Base-by-base conservation (phyloP, 1,139 yeast genomes). In the Geotrichum australiense region DNA sequence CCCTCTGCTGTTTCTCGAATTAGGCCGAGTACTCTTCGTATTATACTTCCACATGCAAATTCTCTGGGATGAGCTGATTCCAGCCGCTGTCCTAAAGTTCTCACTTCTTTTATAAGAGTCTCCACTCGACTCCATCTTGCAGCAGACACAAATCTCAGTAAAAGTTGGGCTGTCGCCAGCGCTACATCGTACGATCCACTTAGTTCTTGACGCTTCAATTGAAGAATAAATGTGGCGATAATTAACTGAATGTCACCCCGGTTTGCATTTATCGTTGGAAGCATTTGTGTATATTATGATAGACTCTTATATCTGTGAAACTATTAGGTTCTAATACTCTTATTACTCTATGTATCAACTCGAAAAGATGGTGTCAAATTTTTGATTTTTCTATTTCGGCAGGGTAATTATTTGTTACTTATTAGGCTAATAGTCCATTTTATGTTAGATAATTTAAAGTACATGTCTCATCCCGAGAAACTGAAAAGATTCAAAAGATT, bases 131-230 rank as follows among this genome's bases (percentile, higher is more conserved):
- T 68, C 96, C 97, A 91, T 58, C 95, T 72, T 3, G 91, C 86
- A 2, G 86, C 84, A 0, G 97, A 85, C 16, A 89, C 80, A 38
- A 86, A 93, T 59, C 96, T 74, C 77, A 86, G 81, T 51, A 91
- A 65, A 41, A 91, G 68, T 53, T 86, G 94, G 14, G 96, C 80
- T 5, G 96, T 84, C 46, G 84, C 91, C 38, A 86, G 67, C 1
- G 97, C 97, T 39, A 86, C 84, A 22, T 70, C 72, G 54, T 80
- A 78, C 24, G 94, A 83, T 1, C 86, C 91, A 5, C 69, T 63
- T 37, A 83, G 68, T 56, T 83, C 89, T 44, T 86, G 78, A 47
- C 94, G 76, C 59, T 82, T 82, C 51, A 83, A 70, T 35, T 39
- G 43, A 31, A 42, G 24, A 21, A 42, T 42, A 21, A 42, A 42